Evolutionary conservation across 1,284 basidiomycete genomes (phyloP), one percentile per base, ranked within the genome.

Genomic region (Apiotrichum mycotoxinovorans): DNA sequence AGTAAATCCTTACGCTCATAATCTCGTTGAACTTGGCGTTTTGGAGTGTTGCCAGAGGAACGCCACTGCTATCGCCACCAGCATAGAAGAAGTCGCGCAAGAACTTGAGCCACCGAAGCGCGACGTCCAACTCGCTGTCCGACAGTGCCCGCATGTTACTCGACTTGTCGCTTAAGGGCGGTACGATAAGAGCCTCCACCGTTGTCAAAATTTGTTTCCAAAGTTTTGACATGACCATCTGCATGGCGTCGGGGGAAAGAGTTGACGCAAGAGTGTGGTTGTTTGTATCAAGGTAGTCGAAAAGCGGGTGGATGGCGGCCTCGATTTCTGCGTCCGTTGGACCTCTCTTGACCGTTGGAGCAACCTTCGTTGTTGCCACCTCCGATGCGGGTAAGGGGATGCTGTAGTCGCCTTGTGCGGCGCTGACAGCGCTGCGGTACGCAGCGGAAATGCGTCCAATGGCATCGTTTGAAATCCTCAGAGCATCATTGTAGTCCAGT

Each of bases 51-150:
- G 91, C 89, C 43, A 95, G 79, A 0, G 94, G 85, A 12, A 98
- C 78, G 7, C 80, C 85, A 17, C 88, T 88, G 18, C 91, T 90
- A 73, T 96, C 90, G 9, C 96, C 96, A 38, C 86, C 88, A 12
- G 91, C 93, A 72, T 96, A 87, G 80, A 98, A 97, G 79, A 94
- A 99, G 74, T 95, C 91, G 54, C 88, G 83, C 69, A 98, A 72
- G 80, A 96, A 96, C 88, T 91, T 92, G 51, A 98, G 78, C 96
- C 96, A 98, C 72, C 94, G 96, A 80, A 98, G 93, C 12, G 94
- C 95, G 55, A 98, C 88, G 70, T 98, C 95, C 27, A 98, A 89
- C 78, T 98, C 95, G 78, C 95, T 93, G 68, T 96, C 94, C 35
- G 83, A 86, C 66, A 98, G 74, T 15, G 92, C 87, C 63, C 87